Conservation (phyloP, 148 eudicot genomes). For the Dianthus caryophyllus region DNA sequence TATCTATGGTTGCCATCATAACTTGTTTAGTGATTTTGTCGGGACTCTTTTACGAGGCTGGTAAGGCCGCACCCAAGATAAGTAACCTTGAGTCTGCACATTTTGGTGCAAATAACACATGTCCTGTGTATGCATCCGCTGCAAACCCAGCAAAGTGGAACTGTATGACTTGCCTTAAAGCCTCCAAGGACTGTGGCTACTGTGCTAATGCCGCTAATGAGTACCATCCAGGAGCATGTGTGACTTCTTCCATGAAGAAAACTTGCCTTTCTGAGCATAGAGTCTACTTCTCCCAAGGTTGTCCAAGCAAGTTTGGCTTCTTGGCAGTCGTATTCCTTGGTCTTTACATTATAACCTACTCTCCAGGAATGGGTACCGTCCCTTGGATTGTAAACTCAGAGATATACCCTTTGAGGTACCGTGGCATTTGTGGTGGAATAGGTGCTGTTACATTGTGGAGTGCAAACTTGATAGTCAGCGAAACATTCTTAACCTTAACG, state of each 20-base stretch:
- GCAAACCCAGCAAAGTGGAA: constrained; percentile 41
- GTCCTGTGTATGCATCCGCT: constrained; percentile 33
- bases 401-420: constrained; percentile 57
- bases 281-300: constrained; percentile 55
- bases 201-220: constrained; percentile 40
- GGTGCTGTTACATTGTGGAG: constrained; percentile 69
- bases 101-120: constrained; percentile 49
- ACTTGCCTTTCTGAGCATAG: constrained; percentile 39
- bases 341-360: constrained; percentile 50
- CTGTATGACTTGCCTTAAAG: constrained; percentile 60
- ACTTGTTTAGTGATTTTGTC: constrained; percentile 44
- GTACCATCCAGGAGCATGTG: constrained; percentile 63
- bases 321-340: constrained; percentile 49
- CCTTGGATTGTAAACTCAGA: constrained; percentile 79
- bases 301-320: constrained; percentile 57
- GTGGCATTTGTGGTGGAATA: constrained; percentile 73
- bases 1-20: constrained; percentile 57
- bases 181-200: constrained; percentile 46
- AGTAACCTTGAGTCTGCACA: constrained; percentile 33
- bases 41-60: constrained; percentile 37
- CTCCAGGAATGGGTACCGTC: constrained; percentile 73
- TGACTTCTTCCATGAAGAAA: constrained; percentile 29
- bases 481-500: constrained; percentile 66
- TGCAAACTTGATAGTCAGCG: constrained; percentile 65
- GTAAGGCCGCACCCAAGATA: constrained; percentile 40